Evolutionary conservation across 345 rosid species (phyloP), one percentile per base, ranked within the genome.

Genomic region (Dipteronia sinensis): DNA sequence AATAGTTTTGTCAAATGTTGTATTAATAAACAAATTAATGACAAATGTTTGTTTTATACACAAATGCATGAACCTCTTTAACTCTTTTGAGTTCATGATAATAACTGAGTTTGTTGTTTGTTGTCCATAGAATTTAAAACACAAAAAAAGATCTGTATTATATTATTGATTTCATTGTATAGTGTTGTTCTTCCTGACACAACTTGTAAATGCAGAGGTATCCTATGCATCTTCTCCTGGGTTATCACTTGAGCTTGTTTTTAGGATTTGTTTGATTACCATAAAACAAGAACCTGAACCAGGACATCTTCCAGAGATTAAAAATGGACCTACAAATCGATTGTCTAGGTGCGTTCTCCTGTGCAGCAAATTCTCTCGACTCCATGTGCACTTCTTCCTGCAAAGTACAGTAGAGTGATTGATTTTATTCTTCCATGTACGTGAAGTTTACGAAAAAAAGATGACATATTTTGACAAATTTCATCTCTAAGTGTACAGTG

Each of bases 231-330:
- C 61, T 31, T 49, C 61, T 31, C 40, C 72, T 76, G 80, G 29
- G 62, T 65, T 46, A 5, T 34, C 68, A 68, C 63, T 81, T 83
- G 0, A 31, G 40, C 72, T 67, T 78, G 25, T 17, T 56, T 59
- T 65, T 69, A 25, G 74, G 74, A 46, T 27, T 67, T 63, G 34
- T 44, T 46, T 8, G 7, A 27, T 29, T 76, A 40, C 61, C 62
- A 29, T 55, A 38, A 51, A 67, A 58, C 34, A 86, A 76, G 66
- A 86, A 73, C 71, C 79, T 83, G 83, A 86, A 79, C 87, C 92
- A 88, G 62, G 87, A 82, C 58, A 77, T 74, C 25, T 86, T 87
- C 88, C 86, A 84, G 25, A 84, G 59, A 76, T 81, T 85, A 10
- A 77, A 12, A 22, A 85, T 64, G 72, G 85, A 82, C 71, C 76